Base-by-base conservation (phyloP, 2,329 filamentous ascomycete genomes). In the Stachybotrys elegans region DNA sequence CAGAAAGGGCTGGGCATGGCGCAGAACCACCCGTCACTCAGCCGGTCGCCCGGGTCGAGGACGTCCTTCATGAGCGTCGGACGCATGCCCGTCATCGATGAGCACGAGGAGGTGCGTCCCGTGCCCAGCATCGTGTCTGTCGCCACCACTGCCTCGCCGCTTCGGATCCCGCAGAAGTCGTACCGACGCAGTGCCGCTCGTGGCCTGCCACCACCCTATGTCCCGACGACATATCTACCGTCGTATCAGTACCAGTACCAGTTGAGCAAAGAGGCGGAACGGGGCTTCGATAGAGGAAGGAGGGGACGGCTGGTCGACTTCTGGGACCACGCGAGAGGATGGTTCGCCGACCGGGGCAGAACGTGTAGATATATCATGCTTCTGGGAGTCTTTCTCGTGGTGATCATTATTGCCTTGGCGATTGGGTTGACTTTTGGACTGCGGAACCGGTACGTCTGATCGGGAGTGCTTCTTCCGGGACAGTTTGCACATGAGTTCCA, bases 361-460 rank as follows among this genome's bases (percentile, higher is more conserved):
- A 66, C 66, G 56, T 65, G 57, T n/a, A 52, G 68, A 11, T 40
- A n/a, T n/a, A n/a, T 69, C 29, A 47, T 52, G 0, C 36, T 66
- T 8, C 43, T 60, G 3, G 31, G 58, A 1, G 43, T 62, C 8
- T 21, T 70, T 4, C 35, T 64, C 12, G 39, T 63, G 6, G 50
- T 59, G 6, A 45, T 68, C 35, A 51, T 63, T 7, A 55, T 69
- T 4, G 69, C 59, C 1, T 44, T 74, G 23, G 60, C 62, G 0
- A 57, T 70, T 22, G 71, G 70, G 0, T 51, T 74, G 22, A 58
- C 63, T 0, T 41, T 72, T 27, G 70, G 70, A 2, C 44, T 71
- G 43, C 61, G 60, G 22, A 59, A 62, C 35, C 56, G 52, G 68
- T 69, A 54, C 52, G 58, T 54, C 21, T 40, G n/a, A n/a, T n/a